Conservation (phyloP, 148 eudicot genomes). For the Chenopodium suecicum region DNA sequence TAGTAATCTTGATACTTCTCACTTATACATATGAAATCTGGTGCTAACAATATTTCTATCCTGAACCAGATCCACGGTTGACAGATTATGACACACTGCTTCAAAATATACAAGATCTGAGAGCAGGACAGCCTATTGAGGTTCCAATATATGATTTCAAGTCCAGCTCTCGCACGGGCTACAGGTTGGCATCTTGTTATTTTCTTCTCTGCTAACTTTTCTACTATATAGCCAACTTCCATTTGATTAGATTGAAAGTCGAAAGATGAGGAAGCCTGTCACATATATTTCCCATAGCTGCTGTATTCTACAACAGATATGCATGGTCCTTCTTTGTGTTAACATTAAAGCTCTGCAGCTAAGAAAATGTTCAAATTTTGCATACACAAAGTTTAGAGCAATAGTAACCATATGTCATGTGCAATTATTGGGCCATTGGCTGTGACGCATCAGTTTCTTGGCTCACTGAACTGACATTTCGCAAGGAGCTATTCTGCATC, state of each 20-base stretch:
- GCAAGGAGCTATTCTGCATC: neutral
- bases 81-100: constrained; percentile 96
- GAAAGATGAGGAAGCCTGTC: neutral
- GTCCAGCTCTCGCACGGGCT: constrained; percentile 84
- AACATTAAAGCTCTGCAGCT: neutral
- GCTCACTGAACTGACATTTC: neutral
- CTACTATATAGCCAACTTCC: neutral
- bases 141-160: constrained; percentile 95
- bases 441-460: neutral
- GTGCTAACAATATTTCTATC: constrained; percentile 19
- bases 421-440: neutral
- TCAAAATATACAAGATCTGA: constrained; percentile 69
- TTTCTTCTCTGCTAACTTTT: neutral
- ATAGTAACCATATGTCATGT: neutral
- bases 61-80: constrained; percentile 83
- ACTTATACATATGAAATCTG: neutral
- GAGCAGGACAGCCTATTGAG: constrained; percentile 74
- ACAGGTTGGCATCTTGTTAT: constrained; percentile 48
- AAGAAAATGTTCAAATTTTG: neutral
- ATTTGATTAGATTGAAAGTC: neutral
- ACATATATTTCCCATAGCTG: neutral
- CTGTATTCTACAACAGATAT: neutral
- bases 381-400: neutral
- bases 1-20: neutral
- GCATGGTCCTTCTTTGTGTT: neutral